Evolutionary conservation across 2,329 filamentous ascomycete genomes (phyloP), one percentile per base, ranked within the genome.

Genomic region (Colletotrichum paranaense): DNA sequence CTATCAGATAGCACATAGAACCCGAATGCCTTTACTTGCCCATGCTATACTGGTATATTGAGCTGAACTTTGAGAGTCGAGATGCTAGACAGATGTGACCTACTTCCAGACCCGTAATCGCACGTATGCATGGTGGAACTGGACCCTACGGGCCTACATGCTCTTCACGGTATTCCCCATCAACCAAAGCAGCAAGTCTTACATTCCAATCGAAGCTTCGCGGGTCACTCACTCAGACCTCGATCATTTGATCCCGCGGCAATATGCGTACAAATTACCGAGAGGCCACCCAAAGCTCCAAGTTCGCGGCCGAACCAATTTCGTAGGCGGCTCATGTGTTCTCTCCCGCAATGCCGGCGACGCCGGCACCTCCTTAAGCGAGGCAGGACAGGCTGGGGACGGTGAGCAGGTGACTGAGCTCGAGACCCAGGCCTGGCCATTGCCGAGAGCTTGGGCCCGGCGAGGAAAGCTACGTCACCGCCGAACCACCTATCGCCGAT

Each of bases 321-420:
- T 68, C 58, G 65, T 28, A 28, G 52, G 26, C 38, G 11, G 35
- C 53, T 53, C 58, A 58, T 67, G 42, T 55, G 53, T 24, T 28
- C 65, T 69, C 58, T 55, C 42, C 59, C 38, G 26, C 38, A 52
- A 53, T 59, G 65, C 69, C 69, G 65, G 69, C 57, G 30, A 63
- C 42, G 42, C 66, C 65, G 65, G 68, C 49, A 30, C 30, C 66
- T 46, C 52, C 32, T 55, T 68, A 49, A 42, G 65, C 65, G 38
- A 68, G 16, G 35, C 35, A 38, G 53, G 49, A 19, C 42, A 4
- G 42, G 42, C 42, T 62, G 28, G 55, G 14, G 14, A 14, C 38
- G 38, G 38, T 42, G 38, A 42, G 57, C 65, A 63, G 69, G 49
- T 63, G 69, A 72, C 22, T 22, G 65, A 53, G 58, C 57, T 30